Percentiles rank a stretch among this genome's conserved stretches.
These are phyloP conservation scores for Colletotrichum liaoningense DNA, from an alignment of 2,329 filamentous ascomycete species.

Conservation along the genomic window DNA sequence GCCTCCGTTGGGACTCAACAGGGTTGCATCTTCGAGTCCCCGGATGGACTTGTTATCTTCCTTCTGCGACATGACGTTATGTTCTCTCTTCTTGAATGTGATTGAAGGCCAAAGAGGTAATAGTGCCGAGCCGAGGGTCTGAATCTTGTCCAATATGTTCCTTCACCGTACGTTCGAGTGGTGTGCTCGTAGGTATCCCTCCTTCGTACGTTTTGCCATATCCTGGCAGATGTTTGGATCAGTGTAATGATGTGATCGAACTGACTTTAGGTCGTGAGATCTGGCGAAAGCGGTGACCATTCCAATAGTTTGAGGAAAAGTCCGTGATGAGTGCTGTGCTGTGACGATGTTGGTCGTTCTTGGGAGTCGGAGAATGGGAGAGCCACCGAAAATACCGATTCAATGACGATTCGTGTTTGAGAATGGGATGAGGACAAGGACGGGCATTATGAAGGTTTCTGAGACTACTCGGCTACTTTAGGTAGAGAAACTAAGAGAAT, in stretches of 20 bases:
- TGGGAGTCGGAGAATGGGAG: not conserved
- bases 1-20: not conserved
- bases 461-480: not conserved
- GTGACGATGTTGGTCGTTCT: not conserved
- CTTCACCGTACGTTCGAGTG: not conserved
- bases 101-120: not conserved
- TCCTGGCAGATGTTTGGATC: not conserved
- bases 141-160: not conserved
- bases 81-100: not conserved
- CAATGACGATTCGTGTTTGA: not conserved
- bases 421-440: not conserved
- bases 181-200: not conserved
- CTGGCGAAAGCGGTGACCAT: not conserved
- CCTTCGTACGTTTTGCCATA: conserved; percentile 1
- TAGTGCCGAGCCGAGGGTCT: not conserved
- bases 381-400: not conserved
- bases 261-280: not conserved
- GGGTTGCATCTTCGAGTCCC: not conserved
- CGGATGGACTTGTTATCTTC: not conserved
- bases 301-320: not conserved
- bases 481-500: not conserved
- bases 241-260: not conserved
- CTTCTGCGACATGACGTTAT: not conserved
- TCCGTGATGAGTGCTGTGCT: not conserved
- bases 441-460: not conserved